Conservation (phyloP, 768 basidiomycete genomes). For the Lactifluus subvellereus region DNA sequence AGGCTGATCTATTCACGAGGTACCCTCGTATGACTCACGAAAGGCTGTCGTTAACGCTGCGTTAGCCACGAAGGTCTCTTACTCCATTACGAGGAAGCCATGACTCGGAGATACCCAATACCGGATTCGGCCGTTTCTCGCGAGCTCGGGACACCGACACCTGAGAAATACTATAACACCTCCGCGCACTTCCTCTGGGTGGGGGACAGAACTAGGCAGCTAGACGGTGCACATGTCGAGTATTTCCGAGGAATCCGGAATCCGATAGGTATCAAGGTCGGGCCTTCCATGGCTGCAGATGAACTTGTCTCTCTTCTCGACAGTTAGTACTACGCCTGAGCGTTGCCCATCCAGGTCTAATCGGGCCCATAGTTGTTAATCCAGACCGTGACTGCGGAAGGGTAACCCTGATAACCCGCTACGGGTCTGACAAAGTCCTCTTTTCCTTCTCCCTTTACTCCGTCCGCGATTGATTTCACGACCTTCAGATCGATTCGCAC, state of each 20-base stretch:
- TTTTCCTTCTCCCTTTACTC: background rate
- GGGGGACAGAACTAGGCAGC: conserved; percentile 89
- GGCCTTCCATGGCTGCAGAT: conserved; percentile 73
- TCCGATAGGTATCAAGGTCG: conserved; percentile 94
- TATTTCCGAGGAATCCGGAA: conserved; percentile 90
- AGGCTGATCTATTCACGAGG: conserved; percentile 95
- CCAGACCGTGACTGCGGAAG: conserved; percentile 75
- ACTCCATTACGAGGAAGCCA: conserved; percentile 86
- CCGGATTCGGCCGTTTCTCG: conserved; percentile 26
- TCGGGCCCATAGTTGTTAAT: conserved; percentile 67
- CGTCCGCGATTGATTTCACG: background rate
- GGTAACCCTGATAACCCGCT: conserved; percentile 88
- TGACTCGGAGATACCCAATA: conserved; percentile 65
- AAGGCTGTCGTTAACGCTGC: background rate
- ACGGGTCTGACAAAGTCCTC: conserved; percentile 78
- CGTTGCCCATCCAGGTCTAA: background rate
- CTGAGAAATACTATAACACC: conserved; percentile 71
- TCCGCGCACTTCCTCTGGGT: conserved; percentile 97
- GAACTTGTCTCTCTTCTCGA: conserved; percentile 75
- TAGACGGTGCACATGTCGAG: conserved; percentile 92
- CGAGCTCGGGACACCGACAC: conserved; percentile 9
- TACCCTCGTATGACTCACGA: conserved; percentile 24
- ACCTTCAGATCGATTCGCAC: conserved; percentile 57
- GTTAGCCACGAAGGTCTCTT: conserved; percentile 86
- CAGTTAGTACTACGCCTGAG: conserved; percentile 42